phyloP scores from a whole-genome alignment of 2,329 filamentous ascomycete genomes.

The Curvularia verruculosa region DNA sequence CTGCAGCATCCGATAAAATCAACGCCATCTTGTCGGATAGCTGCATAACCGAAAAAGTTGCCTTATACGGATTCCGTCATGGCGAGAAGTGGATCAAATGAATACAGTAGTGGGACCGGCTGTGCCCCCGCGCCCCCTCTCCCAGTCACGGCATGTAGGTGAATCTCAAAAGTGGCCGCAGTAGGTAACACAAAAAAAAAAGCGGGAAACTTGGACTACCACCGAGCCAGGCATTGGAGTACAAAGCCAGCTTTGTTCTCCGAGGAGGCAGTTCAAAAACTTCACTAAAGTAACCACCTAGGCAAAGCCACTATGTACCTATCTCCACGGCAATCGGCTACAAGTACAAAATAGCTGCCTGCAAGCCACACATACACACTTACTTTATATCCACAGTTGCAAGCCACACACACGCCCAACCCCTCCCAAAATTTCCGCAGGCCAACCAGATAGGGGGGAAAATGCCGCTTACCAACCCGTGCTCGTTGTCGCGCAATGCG shows the following conservation, averaged over 20 bases:
- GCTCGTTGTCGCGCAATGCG: neutral
- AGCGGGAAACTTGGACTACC: neutral
- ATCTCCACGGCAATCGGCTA: neutral
- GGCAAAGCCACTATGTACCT: neutral
- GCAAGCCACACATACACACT: neutral
- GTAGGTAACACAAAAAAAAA: neutral
- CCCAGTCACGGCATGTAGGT: neutral
- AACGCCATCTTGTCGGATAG: neutral
- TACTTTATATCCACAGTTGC: too few relatives aligned
- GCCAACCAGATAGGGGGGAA: neutral
- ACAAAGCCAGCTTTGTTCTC: neutral
- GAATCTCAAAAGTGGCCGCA: neutral
- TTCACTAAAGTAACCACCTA: neutral
- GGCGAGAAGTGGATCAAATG: neutral
- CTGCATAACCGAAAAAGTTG: neutral
- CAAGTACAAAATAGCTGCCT: neutral
- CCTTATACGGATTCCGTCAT: neutral
- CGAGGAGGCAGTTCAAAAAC: neutral
- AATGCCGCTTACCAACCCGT: neutral
- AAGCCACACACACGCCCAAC: neutral
- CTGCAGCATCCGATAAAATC: neutral
- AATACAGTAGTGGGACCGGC: neutral
- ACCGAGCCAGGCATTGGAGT: neutral
- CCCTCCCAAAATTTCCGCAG: neutral
- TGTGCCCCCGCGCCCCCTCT: neutral